Conservation (phyloP, 345 rosid species). For the Reutealis trisperma region DNA sequence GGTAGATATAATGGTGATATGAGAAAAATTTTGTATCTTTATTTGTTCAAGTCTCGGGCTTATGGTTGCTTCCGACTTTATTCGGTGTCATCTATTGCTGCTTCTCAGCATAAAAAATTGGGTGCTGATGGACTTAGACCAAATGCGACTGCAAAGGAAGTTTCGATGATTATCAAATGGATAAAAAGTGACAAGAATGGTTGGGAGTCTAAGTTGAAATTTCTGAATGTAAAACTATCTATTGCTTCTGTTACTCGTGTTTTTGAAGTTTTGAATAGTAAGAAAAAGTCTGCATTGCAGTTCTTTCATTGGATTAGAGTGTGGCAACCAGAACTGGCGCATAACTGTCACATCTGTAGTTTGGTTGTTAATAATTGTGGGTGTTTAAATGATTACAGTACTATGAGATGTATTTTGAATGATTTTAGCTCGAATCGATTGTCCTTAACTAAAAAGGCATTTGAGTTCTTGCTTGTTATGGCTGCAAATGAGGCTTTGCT, state of each 20-base stretch:
- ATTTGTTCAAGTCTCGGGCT: background rate
- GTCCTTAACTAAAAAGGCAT: constrained; percentile 42
- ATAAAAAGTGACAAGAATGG: constrained; percentile 25
- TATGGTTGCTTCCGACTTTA: constrained; percentile 11
- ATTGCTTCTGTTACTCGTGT: constrained; percentile 22
- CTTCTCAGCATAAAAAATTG: background rate
- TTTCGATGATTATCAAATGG: constrained; percentile 30
- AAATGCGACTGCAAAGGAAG: constrained; percentile 15
- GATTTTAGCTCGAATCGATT: constrained; percentile 29
- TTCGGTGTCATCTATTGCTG: background rate
- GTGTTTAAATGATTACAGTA: constrained; percentile 37
- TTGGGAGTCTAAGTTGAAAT: constrained; percentile 39
- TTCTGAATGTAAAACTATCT: constrained; percentile 35
- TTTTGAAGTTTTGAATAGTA: constrained; percentile 32
- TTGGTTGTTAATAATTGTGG: constrained; percentile 58
- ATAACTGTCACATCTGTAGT: constrained; percentile 41
- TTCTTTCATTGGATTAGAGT: constrained; percentile 44
- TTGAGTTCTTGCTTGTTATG: constrained; percentile 37
- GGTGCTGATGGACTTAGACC: background rate
- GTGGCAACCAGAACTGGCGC: constrained; percentile 27
- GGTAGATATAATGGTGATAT: background rate
- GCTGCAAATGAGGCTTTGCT: constrained; percentile 20
- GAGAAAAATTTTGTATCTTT: background rate
- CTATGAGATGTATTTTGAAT: constrained; percentile 31
- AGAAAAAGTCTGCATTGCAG: constrained; percentile 41